A percentile compares a stretch with the other conserved stretches of the same genome.
Conservation (phyloP, 2,329 filamentous ascomycete species). For the Ceratocystis ficicola region DNA sequence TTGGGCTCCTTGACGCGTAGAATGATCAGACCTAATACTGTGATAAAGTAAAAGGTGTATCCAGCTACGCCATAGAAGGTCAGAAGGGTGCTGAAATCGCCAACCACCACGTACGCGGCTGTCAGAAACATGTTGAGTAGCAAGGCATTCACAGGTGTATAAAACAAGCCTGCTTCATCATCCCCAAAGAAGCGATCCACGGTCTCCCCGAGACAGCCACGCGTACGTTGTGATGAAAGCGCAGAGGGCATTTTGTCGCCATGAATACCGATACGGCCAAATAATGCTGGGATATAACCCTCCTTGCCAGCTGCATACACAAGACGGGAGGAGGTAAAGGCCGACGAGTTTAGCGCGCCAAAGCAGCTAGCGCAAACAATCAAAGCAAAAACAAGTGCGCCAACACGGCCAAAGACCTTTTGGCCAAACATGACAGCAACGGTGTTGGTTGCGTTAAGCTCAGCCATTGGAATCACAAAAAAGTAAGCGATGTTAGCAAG, state of each 20-base stretch:
- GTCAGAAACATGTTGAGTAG: slow-evolving; percentile 67
- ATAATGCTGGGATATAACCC: slow-evolving; percentile 74
- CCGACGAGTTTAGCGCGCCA: slow-evolving; percentile 84
- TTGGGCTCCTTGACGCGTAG: slow-evolving; percentile 76
- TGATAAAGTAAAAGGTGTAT: slow-evolving; percentile 95
- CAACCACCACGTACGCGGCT: slow-evolving; percentile 64
- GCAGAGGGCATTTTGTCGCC: slow-evolving; percentile 30
- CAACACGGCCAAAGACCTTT: slow-evolving; percentile 76
- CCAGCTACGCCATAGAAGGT: slow-evolving; percentile 97
- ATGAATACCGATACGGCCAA: slow-evolving; percentile 68
- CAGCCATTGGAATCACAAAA: slow-evolving; percentile 69
- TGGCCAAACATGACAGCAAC: slow-evolving; percentile 89
- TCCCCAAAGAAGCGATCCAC: slow-evolving; percentile 59
- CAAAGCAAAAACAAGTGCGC: slow-evolving; percentile 72
- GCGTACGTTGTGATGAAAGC: slow-evolving; percentile 34
- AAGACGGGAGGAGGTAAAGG: slow-evolving; percentile 82
- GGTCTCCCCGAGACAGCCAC: slow-evolving; percentile 46
- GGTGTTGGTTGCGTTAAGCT: slow-evolving; percentile 81
- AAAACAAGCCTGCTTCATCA: slow-evolving; percentile 68
- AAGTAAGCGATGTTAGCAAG: slow-evolving; percentile 91
- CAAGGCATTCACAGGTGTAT: slow-evolving; percentile 88
- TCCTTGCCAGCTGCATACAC: slow-evolving; percentile 93
- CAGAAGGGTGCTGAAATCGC: slow-evolving; percentile 81
- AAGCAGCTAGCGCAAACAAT: slow-evolving; percentile 88
- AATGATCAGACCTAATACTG: slow-evolving; percentile 84